Evolutionary conservation across 345 rosid species (phyloP).

Genomic region (Citrus australasica): DNA sequence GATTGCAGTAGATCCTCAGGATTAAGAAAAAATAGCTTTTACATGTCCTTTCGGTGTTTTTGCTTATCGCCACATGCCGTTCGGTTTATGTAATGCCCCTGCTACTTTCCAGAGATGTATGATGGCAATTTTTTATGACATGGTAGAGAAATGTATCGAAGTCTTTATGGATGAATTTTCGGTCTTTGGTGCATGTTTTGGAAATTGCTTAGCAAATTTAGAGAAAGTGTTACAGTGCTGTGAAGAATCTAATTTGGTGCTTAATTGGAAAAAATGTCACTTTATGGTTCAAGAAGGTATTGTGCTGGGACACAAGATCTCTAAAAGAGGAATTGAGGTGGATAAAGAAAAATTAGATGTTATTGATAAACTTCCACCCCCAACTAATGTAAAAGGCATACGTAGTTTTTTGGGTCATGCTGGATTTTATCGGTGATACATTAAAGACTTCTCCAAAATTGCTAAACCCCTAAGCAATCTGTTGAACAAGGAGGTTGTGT

Average conservation of each 20-base stretch:
- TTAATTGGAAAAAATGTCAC: slow-evolving; percentile 2
- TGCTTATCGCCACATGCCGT: not conserved
- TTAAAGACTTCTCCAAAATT: not conserved
- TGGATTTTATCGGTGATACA: not conserved
- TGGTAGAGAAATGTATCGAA: not conserved
- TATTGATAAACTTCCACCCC: not conserved
- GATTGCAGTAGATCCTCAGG: not conserved
- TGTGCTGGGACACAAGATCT: not conserved
- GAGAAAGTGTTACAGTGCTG: not conserved
- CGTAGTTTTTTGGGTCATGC: not conserved
- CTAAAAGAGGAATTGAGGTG: not conserved
- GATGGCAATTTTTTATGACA: slow-evolving; percentile 3
- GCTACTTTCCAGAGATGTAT: not conserved
- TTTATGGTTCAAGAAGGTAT: not conserved
- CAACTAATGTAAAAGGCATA: not conserved
- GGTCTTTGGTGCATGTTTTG: not conserved
- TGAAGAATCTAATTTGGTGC: not conserved
- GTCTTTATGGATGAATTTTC: slow-evolving; percentile 11
- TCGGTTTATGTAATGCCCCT: too few species aligned
- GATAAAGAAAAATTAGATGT: not conserved
- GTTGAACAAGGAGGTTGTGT: not conserved
- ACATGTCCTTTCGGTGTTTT: not conserved
- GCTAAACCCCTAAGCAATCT: not conserved
- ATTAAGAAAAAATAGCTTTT: not conserved
- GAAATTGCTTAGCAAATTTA: not conserved